Conservation (phyloP, 768 basidiomycete species). For the Pholiota microspora region DNA sequence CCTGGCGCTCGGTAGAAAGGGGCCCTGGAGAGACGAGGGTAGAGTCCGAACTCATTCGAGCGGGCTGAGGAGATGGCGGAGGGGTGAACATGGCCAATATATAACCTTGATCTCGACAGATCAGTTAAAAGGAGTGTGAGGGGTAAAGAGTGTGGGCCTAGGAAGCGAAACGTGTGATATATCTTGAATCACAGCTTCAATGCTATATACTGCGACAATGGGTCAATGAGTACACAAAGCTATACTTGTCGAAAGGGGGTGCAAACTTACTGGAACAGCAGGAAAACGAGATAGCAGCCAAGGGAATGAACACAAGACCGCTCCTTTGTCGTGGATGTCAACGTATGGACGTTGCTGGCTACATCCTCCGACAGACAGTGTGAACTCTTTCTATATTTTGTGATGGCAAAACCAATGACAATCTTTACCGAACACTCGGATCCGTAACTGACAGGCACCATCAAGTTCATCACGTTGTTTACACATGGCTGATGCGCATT, state of each 20-base stretch:
- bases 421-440: slow-evolving; percentile 4
- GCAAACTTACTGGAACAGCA: neutral
- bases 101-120: slow-evolving; percentile 14
- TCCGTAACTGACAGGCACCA: slow-evolving; percentile 3
- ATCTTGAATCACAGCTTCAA: slow-evolving; percentile 5
- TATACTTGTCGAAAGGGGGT: slow-evolving; percentile 2
- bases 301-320: neutral
- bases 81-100: slow-evolving; percentile 30
- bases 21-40: neutral
- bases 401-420: slow-evolving; percentile 6
- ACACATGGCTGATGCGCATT: too few species aligned
- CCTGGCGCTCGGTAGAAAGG: neutral
- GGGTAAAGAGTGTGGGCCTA: slow-evolving; percentile 22
- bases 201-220: neutral
- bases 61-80: slow-evolving; percentile 31
- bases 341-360: neutral
- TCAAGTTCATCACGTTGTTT: neutral
- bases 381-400: slow-evolving; percentile 4
- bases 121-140: slow-evolving; percentile 21
- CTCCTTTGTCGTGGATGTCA: slow-evolving; percentile 6
- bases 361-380: slow-evolving; percentile 7
- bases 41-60: neutral
- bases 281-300: neutral
- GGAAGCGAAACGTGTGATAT: slow-evolving; percentile 17
- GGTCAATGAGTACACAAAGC: neutral